These are phyloP conservation scores for Penicilliopsis zonata DNA, from an alignment of 495 filamentous ascomycete species.

Conservation along the genomic window DNA sequence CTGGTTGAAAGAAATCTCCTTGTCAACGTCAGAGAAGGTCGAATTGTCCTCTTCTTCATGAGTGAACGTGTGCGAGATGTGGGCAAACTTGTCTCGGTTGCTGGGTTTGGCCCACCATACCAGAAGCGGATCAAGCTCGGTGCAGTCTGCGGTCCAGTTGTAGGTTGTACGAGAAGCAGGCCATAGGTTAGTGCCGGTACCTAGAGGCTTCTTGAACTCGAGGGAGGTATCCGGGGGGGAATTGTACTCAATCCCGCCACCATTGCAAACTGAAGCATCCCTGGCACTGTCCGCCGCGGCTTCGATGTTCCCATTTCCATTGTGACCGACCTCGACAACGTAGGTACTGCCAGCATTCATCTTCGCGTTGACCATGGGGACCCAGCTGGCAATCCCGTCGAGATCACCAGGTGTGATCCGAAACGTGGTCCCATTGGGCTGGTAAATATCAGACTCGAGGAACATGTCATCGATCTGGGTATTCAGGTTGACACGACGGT, in stretches of 20 bases:
- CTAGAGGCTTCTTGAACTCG: constrained; percentile 45
- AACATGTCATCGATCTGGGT: constrained; percentile 61
- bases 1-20: constrained; percentile 49
- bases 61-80: constrained; percentile 53
- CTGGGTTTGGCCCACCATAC: constrained; percentile 33
- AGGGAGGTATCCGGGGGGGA: constrained; percentile 32
- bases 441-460: constrained; percentile 42
- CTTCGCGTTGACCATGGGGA: constrained; percentile 33
- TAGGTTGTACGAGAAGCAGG: constrained; percentile 32
- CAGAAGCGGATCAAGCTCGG: constrained; percentile 33
- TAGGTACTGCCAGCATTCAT: constrained; percentile 44
- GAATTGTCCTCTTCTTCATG: constrained; percentile 49
- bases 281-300: constrained; percentile 24
- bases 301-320: constrained; percentile 50
- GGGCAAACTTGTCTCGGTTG: constrained; percentile 41
- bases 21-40: constrained; percentile 42
- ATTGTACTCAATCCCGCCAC: constrained; percentile 25
- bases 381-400: constrained; percentile 35
- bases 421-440: constrained; percentile 29
- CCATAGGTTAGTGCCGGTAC: constrained; percentile 45
- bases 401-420: constrained; percentile 40
- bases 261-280: constrained; percentile 18
- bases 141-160: constrained; percentile 36
- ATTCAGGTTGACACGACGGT: constrained; percentile 42
- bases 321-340: constrained; percentile 46